These are phyloP conservation scores for Phytophthora cryptogea DNA, from an alignment of 352 stramenopile species.

Conservation along the genomic window DNA sequence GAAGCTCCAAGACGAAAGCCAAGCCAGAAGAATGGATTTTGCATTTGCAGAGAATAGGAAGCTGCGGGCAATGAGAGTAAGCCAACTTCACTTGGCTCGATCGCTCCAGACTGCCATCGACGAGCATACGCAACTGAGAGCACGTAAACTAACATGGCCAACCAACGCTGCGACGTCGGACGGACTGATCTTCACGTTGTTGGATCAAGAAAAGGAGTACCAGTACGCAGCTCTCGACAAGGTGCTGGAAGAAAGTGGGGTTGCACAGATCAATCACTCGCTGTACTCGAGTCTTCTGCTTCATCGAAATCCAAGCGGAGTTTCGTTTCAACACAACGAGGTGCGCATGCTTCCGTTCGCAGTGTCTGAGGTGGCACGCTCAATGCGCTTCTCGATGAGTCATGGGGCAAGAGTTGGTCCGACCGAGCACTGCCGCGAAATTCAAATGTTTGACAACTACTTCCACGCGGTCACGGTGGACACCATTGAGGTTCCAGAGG, in stretches of 20 bases:
- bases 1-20: slow-evolving; percentile 9
- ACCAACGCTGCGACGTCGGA: slow-evolving; percentile 4
- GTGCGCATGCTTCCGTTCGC: slow-evolving; percentile 30
- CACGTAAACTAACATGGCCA: slow-evolving; percentile 10
- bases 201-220: slow-evolving; percentile 20
- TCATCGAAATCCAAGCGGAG: neutral
- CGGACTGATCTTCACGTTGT: slow-evolving; percentile 13
- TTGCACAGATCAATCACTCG: slow-evolving; percentile 12
- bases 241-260: slow-evolving; percentile 11
- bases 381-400: slow-evolving; percentile 15
- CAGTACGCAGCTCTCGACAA: slow-evolving; percentile 9
- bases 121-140: slow-evolving; percentile 7
- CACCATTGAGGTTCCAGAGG: slow-evolving; percentile 6
- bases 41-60: slow-evolving; percentile 19
- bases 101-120: slow-evolving; percentile 19
- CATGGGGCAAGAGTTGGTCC: slow-evolving; percentile 10
- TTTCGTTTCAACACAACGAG: slow-evolving; percentile 20
- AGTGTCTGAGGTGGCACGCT: slow-evolving; percentile 12
- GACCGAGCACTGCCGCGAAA: slow-evolving; percentile 13
- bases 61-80: slow-evolving; percentile 3
- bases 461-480: slow-evolving; percentile 25
- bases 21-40: slow-evolving; percentile 1
- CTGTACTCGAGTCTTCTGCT: slow-evolving; percentile 15
- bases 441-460: slow-evolving; percentile 8
- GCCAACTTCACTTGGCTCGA: slow-evolving; percentile 7